phyloP scores from a whole-genome alignment of 1,139 yeast species.

The Taphrina communis region DNA sequence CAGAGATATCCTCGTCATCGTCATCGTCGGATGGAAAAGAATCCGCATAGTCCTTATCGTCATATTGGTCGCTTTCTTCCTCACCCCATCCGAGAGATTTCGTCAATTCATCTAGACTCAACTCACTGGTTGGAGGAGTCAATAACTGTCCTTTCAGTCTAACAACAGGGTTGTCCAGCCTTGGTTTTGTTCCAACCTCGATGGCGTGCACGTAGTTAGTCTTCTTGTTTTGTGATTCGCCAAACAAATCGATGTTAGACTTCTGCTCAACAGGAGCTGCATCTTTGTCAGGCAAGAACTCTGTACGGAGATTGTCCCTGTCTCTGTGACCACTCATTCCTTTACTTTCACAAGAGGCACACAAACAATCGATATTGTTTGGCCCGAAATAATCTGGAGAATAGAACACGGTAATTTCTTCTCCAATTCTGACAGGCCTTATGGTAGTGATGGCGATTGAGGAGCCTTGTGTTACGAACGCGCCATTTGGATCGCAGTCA shows the following conservation, averaged over 20 bases:
- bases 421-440: constrained; percentile 54
- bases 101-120: constrained; percentile 12
- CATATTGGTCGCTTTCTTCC: neutral
- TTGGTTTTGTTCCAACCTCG: neutral
- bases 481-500: constrained; percentile 56
- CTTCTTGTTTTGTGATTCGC: constrained; percentile 11
- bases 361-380: constrained; percentile 56
- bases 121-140: constrained; percentile 17
- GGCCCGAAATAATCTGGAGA: constrained; percentile 57
- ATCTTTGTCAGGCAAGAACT: neutral
- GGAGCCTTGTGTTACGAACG: constrained; percentile 51
- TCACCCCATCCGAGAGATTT: neutral
- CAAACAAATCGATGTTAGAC: neutral
- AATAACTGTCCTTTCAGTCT: neutral
- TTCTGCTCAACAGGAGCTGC: neutral
- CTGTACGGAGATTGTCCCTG: neutral
- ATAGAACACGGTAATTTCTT: constrained; percentile 58
- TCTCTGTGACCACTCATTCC: constrained; percentile 45
- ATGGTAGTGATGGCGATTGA: constrained; percentile 52
- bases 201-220: constrained; percentile 17
- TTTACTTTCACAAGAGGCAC: constrained; percentile 56
- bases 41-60: constrained; percentile 10
- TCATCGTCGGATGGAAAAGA: constrained; percentile 18
- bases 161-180: neutral
- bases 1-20: neutral